Base-by-base conservation (phyloP, 495 filamentous ascomycete species). In the Articulospora tetracladia region DNA sequence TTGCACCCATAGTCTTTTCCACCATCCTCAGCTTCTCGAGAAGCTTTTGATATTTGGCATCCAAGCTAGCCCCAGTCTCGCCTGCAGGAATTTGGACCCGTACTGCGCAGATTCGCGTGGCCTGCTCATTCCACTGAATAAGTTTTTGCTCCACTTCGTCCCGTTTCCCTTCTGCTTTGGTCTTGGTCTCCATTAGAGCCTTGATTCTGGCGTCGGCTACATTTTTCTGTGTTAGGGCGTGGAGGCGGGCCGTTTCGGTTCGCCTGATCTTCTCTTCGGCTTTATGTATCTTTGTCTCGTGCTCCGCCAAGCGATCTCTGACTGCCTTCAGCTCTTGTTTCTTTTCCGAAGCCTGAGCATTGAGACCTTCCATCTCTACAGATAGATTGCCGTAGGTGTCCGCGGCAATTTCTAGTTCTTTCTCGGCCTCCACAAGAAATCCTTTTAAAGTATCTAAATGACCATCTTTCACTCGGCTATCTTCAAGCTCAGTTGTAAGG, bases 61-160 rank as follows among this genome's bases (percentile, higher is more conserved):
- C 83, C 3, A 97, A 72, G 46, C 79, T 84, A 3, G 72, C 63
- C 6, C 74, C 52, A 0, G 87, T 94, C 69, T 91, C 84, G n/a
- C 85, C 85, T 53, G 80, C 75, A 41, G 85, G 82, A 51, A 97
- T 79, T 12, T 79, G 69, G 59, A 93, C 82, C 39, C 92, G 82
- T 17, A 19, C 39, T 41, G 71, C 61, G 27, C 76, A 86, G 23
- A 92, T 68, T 53, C 71, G 30, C 59, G 66, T 67, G 47, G 92
- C 92, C 59, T 87, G 71, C 19, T 68, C 69, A n/a, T 63, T 83
- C 64, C 82, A 87, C 0, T 84, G 73, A 0, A 73, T 66, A 17
- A 93, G 78, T 1, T 60, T 60, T 2, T 70, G 74, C 32, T 62
- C 66, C 27, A 81, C 69, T 13, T 77, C 72, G 1, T 83, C 76